Conservation (phyloP, 768 basidiomycete genomes). For the Leucocoprinus sp. region DNA sequence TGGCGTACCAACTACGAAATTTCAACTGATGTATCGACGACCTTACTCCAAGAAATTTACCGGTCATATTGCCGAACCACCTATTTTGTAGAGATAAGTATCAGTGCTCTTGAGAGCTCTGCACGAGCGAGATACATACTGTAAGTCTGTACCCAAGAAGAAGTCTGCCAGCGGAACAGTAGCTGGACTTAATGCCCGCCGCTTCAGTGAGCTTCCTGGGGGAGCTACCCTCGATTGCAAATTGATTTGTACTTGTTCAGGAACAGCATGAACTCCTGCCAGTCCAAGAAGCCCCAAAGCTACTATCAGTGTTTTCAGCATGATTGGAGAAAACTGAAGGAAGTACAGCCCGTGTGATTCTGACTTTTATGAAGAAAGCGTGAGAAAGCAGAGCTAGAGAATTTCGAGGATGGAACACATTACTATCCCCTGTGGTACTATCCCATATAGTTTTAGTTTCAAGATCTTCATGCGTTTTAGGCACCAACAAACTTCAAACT, state of each 20-base stretch:
- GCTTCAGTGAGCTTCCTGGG: constrained; percentile 17
- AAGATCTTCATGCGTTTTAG: too few relatives aligned
- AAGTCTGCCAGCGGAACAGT: constrained; percentile 42
- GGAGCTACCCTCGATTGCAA: constrained; percentile 21
- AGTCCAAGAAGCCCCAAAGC: constrained; percentile 3
- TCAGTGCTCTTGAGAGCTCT: neutral
- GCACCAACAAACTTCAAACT: too few relatives aligned
- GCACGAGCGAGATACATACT: constrained; percentile 26
- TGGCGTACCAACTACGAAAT: constrained; percentile 39
- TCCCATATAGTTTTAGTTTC: too few relatives aligned
- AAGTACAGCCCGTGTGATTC: neutral
- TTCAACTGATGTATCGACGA: neutral
- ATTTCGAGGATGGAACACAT: too few relatives aligned
- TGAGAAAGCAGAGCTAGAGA: too few relatives aligned
- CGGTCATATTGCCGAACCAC: constrained; percentile 46
- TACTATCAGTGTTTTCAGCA: constrained; percentile 1
- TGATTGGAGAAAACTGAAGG: neutral
- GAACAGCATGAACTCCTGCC: constrained; percentile 12
- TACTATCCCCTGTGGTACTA: too few relatives aligned
- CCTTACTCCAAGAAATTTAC: constrained; percentile 18
- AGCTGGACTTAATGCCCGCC: constrained; percentile 29
- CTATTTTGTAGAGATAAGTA: constrained; percentile 17
- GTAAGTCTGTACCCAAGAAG: constrained; percentile 50
- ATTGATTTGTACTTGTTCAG: constrained; percentile 30
- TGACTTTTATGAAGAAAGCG: neutral